Conservation (phyloP, 2,329 filamentous ascomycete species). For the Septoria petroselini region DNA sequence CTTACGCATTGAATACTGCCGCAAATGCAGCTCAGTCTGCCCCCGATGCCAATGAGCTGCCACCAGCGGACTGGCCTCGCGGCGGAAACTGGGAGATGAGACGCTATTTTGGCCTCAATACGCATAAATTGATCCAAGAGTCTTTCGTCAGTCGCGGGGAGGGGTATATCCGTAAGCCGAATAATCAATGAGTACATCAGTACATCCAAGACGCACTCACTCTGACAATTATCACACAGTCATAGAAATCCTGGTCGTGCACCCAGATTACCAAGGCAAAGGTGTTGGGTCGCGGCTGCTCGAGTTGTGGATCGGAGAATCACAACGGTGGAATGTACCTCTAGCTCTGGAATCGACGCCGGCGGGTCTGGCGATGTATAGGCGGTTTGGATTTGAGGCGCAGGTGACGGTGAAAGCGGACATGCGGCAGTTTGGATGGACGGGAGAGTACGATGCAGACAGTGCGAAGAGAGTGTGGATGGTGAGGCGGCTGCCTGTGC, state of each 20-base stretch:
- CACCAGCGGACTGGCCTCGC: constrained; percentile 26
- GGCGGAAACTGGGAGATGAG: constrained; percentile 29
- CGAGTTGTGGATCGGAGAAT: constrained; percentile 4
- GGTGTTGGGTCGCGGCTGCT: constrained; percentile 17
- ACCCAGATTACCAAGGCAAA: constrained; percentile 9
- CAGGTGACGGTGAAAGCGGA: constrained; percentile 26
- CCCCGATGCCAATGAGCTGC: constrained; percentile 14
- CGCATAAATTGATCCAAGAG: constrained; percentile 17
- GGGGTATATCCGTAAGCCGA: constrained; percentile 28
- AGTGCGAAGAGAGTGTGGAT: constrained; percentile 31
- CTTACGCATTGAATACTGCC: constrained; percentile 21
- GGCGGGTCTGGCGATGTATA: constrained; percentile 14
- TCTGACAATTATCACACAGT: constrained; percentile 4
- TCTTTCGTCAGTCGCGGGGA: constrained; percentile 17
- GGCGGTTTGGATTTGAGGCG: constrained; percentile 11
- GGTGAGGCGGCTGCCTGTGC: constrained; percentile 5
- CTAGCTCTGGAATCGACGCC: constrained; percentile 18
- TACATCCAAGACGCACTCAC: too few species aligned
- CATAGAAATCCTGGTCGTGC: constrained; percentile 11
- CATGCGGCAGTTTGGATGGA: constrained; percentile 29
- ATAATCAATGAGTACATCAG: too few species aligned
- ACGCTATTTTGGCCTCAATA: constrained; percentile 24
- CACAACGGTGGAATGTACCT: constrained; percentile 9
- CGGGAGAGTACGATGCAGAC: constrained; percentile 27
- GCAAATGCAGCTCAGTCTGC: constrained; percentile 12